These are phyloP conservation scores for Apiotrichum mycotoxinovorans DNA, from an alignment of 1,284 basidiomycete species.

Conservation along the genomic window DNA sequence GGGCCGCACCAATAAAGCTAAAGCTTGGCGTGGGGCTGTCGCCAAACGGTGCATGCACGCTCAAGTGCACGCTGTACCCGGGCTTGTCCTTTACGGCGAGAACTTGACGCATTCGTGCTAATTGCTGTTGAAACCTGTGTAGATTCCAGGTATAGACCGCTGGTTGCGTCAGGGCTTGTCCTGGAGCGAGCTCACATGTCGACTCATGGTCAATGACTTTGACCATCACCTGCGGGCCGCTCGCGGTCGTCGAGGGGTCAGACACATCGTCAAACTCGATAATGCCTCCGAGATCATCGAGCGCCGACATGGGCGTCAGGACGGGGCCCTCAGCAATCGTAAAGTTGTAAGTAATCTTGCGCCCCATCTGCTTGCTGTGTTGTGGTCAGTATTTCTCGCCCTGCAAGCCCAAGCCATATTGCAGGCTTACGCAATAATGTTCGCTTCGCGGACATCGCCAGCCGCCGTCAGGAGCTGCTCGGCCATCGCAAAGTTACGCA, in stretches of 20 bases:
- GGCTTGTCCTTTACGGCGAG: conserved; percentile 89
- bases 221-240: conserved; percentile 79
- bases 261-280: conserved; percentile 91
- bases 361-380: conserved; percentile 72
- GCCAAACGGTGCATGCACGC: conserved; percentile 88
- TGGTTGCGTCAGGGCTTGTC: conserved; percentile 25
- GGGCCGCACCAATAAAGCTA: conserved; percentile 84
- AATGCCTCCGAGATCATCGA: conserved; percentile 80
- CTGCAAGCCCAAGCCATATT: background rate
- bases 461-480: conserved; percentile 82
- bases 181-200: conserved; percentile 49
- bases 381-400: conserved; percentile 20
- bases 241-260: conserved; percentile 66
- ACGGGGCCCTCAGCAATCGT: conserved; percentile 68
- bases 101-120: conserved; percentile 90
- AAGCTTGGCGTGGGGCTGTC: conserved; percentile 77
- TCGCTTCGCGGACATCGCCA: conserved; percentile 87
- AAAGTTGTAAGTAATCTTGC: conserved; percentile 87
- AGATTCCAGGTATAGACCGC: conserved; percentile 89
- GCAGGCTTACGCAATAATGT: conserved; percentile 74
- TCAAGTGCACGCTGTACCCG: conserved; percentile 88
- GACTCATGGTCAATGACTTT: conserved; percentile 86
- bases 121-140: conserved; percentile 77
- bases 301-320: conserved; percentile 64
- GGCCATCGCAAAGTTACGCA: conserved; percentile 85